Evolutionary conservation across 768 basidiomycete species (phyloP).

Genomic region (Podaxis mareebaensis): DNA sequence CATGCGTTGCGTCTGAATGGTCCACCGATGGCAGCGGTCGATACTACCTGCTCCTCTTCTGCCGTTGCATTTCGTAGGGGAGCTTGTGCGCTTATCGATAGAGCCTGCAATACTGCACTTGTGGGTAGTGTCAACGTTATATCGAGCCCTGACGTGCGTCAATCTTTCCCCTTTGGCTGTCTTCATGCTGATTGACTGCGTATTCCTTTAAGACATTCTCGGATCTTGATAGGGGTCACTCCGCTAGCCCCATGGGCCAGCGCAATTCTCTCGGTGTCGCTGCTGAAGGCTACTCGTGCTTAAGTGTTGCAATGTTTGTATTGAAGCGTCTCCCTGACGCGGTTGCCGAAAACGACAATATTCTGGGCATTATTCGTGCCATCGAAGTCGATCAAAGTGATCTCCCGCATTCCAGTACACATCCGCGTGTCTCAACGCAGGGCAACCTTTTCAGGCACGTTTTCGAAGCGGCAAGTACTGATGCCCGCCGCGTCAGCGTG

Average conservation of each 20-base stretch:
- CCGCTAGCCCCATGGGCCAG: conserved; percentile 64
- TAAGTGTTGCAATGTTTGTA: conserved; percentile 69
- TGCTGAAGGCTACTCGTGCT: conserved; percentile 73
- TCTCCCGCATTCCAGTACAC: conserved; percentile 64
- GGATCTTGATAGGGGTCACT: conserved; percentile 68
- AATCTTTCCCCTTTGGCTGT: neutral
- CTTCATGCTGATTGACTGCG: neutral
- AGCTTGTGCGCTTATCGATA: conserved; percentile 58
- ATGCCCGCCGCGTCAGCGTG: conserved; percentile 51
- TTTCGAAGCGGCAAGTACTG: conserved; percentile 44
- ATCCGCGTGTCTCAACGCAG: conserved; percentile 67
- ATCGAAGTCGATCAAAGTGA: conserved; percentile 74
- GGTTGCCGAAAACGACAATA: conserved; percentile 60
- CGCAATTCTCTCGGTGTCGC: conserved; percentile 71
- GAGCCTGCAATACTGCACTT: conserved; percentile 67
- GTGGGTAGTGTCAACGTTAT: conserved; percentile 78
- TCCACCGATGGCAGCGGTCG: conserved; percentile 69
- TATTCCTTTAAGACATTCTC: conserved; percentile 55
- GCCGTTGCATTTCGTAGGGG: conserved; percentile 68
- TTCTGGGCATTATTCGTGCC: conserved; percentile 68
- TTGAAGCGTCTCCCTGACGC: conserved; percentile 73
- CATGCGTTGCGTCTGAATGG: conserved; percentile 69
- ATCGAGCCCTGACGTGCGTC: conserved; percentile 66
- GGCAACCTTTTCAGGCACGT: conserved; percentile 51
- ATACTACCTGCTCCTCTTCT: conserved; percentile 78